Evolutionary conservation across 2,329 filamentous ascomycete genomes (phyloP).

Genomic region (Colletotrichum sp.): DNA sequence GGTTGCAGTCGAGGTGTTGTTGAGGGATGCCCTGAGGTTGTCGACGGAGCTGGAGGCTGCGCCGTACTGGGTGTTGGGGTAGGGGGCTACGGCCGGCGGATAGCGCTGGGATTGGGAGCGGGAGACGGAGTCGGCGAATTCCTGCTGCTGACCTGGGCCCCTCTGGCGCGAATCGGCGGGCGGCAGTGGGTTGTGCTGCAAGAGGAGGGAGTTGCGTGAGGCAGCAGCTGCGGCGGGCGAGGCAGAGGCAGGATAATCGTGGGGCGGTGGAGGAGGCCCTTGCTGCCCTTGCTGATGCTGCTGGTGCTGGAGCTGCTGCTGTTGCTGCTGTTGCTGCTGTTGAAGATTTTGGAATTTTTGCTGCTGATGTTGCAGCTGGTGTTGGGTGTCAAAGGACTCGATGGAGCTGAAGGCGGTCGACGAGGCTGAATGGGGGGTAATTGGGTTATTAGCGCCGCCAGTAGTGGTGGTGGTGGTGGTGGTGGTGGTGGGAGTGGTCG

Average conservation of each 20-base stretch:
- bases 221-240: slow-evolving; percentile 31
- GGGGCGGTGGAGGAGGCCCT: slow-evolving; percentile 27
- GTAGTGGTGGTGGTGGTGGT: slow-evolving; percentile 29
- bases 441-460: slow-evolving; percentile 27
- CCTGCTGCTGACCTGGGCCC: slow-evolving; percentile 34
- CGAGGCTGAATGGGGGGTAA: slow-evolving; percentile 50
- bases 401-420: slow-evolving; percentile 50
- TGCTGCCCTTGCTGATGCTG: slow-evolving; percentile 34
- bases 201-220: slow-evolving; percentile 32
- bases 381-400: slow-evolving; percentile 47
- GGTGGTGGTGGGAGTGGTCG: slow-evolving; percentile 17
- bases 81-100: slow-evolving; percentile 33
- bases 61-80: slow-evolving; percentile 38
- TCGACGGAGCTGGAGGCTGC: slow-evolving; percentile 45
- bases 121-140: slow-evolving; percentile 53
- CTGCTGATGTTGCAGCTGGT: slow-evolving; percentile 31
- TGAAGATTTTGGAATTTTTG: slow-evolving; percentile 30
- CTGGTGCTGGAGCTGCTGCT: slow-evolving; percentile 33
- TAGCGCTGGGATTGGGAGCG: slow-evolving; percentile 60
- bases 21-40: slow-evolving; percentile 39
- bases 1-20: slow-evolving; percentile 13
- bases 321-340: slow-evolving; percentile 33
- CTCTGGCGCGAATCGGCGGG: slow-evolving; percentile 39
- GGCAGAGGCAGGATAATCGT: slow-evolving; percentile 33
- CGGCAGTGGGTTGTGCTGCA: slow-evolving; percentile 19